Percentiles rank a stretch among this genome's conserved stretches.
Conservation (phyloP, 2,329 filamentous ascomycete species). For the Ophiostoma sp. region DNA sequence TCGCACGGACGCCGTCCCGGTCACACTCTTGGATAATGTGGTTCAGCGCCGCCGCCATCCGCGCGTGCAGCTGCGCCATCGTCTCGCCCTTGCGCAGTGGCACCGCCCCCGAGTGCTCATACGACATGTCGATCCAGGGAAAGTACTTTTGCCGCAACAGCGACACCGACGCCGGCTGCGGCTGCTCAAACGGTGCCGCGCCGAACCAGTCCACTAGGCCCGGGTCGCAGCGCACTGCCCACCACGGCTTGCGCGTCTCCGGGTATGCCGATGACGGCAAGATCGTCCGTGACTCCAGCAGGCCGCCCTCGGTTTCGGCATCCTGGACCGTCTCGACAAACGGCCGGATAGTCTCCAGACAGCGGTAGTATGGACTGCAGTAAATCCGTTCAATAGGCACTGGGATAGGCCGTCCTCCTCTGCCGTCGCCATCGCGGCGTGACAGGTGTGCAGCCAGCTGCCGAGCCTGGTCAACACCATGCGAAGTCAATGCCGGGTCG, state of each 20-base stretch:
- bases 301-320: slow-evolving; percentile 5
- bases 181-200: slow-evolving; percentile 71
- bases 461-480: slow-evolving; percentile 77
- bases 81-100: slow-evolving; percentile 74
- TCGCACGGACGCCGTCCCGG: slow-evolving; percentile 58
- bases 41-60: slow-evolving; percentile 64
- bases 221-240: slow-evolving; percentile 50
- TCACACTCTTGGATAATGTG: slow-evolving; percentile 70
- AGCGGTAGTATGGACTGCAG: slow-evolving; percentile 80
- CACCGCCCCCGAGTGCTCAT: slow-evolving; percentile 55
- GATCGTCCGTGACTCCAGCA: slow-evolving; percentile 3
- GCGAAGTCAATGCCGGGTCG: slow-evolving; percentile 79
- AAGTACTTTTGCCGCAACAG: slow-evolving; percentile 65
- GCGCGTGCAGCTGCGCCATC: slow-evolving; percentile 71
- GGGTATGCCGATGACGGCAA: neutral
- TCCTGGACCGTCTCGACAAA: slow-evolving; percentile 41
- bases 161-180: slow-evolving; percentile 61
- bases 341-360: slow-evolving; percentile 75
- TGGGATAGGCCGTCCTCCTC: slow-evolving; percentile 30
- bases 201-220: slow-evolving; percentile 86
- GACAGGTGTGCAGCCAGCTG: slow-evolving; percentile 66
- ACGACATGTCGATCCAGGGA: slow-evolving; percentile 48
- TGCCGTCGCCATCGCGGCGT: neutral
- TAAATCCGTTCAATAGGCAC: slow-evolving; percentile 73
- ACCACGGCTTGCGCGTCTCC: slow-evolving; percentile 23